Evolutionary conservation across 2,329 filamentous ascomycete genomes (phyloP), one percentile per base, ranked within the genome.

Genomic region (Penicillium aurantiogriseum): DNA sequence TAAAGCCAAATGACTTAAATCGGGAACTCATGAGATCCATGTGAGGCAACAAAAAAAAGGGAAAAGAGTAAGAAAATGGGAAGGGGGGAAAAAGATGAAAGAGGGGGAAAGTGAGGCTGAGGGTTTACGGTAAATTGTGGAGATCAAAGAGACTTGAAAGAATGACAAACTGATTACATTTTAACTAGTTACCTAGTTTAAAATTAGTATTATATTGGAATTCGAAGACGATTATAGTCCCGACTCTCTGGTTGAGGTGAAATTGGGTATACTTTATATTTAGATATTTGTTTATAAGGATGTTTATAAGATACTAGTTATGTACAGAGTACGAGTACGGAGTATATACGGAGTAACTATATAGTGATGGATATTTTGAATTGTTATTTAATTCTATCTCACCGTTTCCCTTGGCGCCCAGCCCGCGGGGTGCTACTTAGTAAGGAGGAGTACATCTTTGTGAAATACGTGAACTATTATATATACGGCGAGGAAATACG

Each of bases 11-110:
- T 65, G 74, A 76, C 72, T 79, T 81, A 63, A 81, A 76, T 68
- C 78, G 76, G 70, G 78, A 77, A 74, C 74, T 81, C 78, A 82
- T 81, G 71, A 76, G 74, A 73, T 80, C 79, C 74, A 79, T 76
- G 68, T 68, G 65, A 65, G 61, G 67, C 62, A 48, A 65, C 56
- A 56, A 58, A 51, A 57, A 57, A 59, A 61, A 44, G 43, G 48
- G 5, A 47, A 51, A 42, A n/a, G 25, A 38, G 15, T 25, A 25
- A 35, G 29, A 36, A 36, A 36, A 7, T 11, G 23, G 39, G 48
- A 55, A 49, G 58, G 54, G 54, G 56, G 61, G 46, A 51, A 61
- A 55, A 52, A 50, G 42, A 51, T 54, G 38, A 60, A 60, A 47
- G 62, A 54, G 54, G 59, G 54, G 59, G 51, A 54, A 60, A 62